Evolutionary conservation across 208 protist species (phyloP).

Genomic region (Trichomonas gallinae): DNA sequence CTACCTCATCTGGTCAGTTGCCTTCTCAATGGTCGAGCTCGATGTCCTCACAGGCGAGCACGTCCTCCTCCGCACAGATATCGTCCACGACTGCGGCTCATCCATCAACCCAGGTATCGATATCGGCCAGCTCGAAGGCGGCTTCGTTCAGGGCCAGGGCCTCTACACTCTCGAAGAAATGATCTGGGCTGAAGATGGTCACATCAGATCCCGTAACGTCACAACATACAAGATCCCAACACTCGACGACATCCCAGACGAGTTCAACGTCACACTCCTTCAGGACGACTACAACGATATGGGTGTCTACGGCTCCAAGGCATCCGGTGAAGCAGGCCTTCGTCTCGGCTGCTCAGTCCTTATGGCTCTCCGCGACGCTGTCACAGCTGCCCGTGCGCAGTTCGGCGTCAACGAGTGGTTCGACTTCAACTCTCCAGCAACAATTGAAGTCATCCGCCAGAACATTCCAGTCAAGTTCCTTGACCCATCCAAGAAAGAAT

Average conservation of each 20-base stretch:
- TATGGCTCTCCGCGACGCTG: not conserved
- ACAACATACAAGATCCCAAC: conserved; percentile 15
- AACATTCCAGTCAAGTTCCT: not conserved
- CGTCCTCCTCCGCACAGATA: conserved; percentile 25
- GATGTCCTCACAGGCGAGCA: conserved; percentile 43
- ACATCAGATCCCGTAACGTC: conserved; percentile 2
- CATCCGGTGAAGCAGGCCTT: not conserved
- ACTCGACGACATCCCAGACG: conserved; percentile 8
- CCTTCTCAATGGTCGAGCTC: conserved; percentile 43
- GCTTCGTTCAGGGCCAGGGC: not conserved
- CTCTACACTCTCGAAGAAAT: not conserved
- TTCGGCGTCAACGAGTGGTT: conserved; percentile 2
- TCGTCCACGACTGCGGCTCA: not conserved
- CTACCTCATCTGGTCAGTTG: conserved; percentile 17
- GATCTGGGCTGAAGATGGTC: not conserved
- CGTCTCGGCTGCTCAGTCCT: not conserved
- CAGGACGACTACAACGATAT: not conserved
- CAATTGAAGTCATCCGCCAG: not conserved
- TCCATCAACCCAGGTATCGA: conserved; percentile 3
- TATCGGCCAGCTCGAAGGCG: not conserved
- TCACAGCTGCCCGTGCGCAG: not conserved
- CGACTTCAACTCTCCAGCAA: conserved; percentile 2
- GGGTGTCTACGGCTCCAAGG: not conserved
- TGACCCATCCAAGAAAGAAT: not conserved
- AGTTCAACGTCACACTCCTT: not conserved